These are phyloP conservation scores for Penicillium lagena DNA, from an alignment of 495 filamentous ascomycete genomes.

Conservation along the genomic window DNA sequence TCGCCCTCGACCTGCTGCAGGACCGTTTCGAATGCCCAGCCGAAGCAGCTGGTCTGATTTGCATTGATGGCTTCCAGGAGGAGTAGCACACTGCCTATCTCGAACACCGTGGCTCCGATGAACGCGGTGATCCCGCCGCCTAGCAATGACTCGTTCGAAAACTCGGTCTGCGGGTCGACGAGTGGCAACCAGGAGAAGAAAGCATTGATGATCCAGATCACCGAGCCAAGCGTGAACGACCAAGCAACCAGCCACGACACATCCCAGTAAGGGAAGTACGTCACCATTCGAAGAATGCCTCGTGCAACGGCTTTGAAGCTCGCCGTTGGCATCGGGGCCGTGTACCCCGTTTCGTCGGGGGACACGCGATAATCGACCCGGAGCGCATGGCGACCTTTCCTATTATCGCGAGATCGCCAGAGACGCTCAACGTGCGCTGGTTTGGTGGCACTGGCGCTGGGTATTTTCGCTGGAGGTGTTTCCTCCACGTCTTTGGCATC, in stretches of 20 bases:
- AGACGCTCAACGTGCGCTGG: conserved; percentile 26
- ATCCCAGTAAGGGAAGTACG: conserved; percentile 58
- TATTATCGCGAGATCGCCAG: conserved; percentile 64
- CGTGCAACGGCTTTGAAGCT: conserved; percentile 26
- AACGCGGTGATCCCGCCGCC: conserved; percentile 62
- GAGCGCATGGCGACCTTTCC: conserved; percentile 62
- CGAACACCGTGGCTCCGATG: conserved; percentile 65
- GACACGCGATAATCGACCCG: conserved; percentile 29
- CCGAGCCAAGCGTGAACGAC: conserved; percentile 57
- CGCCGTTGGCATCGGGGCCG: conserved; percentile 38
- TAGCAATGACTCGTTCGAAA: conserved; percentile 40
- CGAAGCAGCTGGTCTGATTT: conserved; percentile 60
- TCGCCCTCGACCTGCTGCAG: conserved; percentile 24
- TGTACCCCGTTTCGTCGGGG: conserved; percentile 15
- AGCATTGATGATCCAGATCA: conserved; percentile 62
- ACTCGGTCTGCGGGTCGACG: conserved; percentile 45
- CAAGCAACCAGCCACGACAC: conserved; percentile 61
- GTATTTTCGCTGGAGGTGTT: background rate
- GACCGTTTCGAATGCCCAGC: conserved; percentile 57
- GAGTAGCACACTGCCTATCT: conserved; percentile 57
- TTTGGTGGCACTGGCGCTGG: background rate
- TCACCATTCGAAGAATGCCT: conserved; percentile 51
- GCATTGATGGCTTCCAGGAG: conserved; percentile 67
- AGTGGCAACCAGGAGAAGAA: conserved; percentile 64
- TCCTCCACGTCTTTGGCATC: background rate